Evolutionary conservation across 176 grass and related monocot genomes (phyloP), one percentile per base, ranked within the genome.

Genomic region (Echinochloa phyllopogon): DNA sequence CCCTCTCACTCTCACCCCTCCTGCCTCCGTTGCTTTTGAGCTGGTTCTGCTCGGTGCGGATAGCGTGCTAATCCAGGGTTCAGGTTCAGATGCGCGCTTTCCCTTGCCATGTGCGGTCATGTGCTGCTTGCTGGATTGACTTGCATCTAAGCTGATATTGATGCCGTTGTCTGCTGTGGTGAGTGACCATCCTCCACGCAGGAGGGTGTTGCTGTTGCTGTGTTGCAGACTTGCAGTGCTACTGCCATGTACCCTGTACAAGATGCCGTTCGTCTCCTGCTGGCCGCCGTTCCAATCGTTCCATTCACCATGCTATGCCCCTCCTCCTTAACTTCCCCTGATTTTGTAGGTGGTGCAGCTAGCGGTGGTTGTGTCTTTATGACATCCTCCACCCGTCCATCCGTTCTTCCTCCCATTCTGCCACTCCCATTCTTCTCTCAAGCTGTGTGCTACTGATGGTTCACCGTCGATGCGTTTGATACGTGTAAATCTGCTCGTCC

Each of bases 41-140:
- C 73, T 90, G 79, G 74, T 73, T 79, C 40, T 60, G 13, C 77
- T 68, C 21, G 27, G 69, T 58, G 75, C 56, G 17, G 39, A 45
- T 90, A 43, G 85, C 76, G 75, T 81, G 80, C 62, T 87, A 90
- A 90, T 47, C 81, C 61, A 3, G 47, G 8, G 5, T 23, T 43
- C 20, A 38, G 20, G 25, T 44, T 63, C 74, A 83, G 74, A 86
- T 90, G 74, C 21, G 65, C 44, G 64, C 72, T 75, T 67, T 23
- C 75, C 43, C 43, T 58, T 42, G 71, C n/a, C 81, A 91, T 84
- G 79, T 90, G 89, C 80, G 23, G n/a, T 50, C 84, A 87, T 87
- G 89, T 84, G 85, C 47, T 64, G 43, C 56, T 1, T 83, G 65
- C 51, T 47, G 45, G 80, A 88, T 77, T 44, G 43, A 52, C 17